Percentiles rank a stretch among this genome's conserved stretches.
Evolutionary conservation across 345 rosid genomes (phyloP).

Genomic region (Toxicodendron radicans): DNA sequence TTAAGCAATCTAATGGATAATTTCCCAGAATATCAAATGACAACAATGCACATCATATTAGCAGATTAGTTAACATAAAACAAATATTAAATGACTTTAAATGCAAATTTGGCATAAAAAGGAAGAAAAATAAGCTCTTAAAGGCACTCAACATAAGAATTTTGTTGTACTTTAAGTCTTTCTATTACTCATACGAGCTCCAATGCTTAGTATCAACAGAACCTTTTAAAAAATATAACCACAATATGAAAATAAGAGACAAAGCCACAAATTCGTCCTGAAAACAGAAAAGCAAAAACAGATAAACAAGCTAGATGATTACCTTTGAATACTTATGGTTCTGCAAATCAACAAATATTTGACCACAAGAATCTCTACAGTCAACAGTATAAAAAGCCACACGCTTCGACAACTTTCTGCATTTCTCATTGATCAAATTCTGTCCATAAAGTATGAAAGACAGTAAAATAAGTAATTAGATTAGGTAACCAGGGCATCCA

Average conservation of each 20-base stretch:
- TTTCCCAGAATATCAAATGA: not conserved
- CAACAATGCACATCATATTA: not conserved
- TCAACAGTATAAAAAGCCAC: conserved; percentile 84
- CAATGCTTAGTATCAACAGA: not conserved
- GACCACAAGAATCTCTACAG: conserved; percentile 82
- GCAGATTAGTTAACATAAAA: not conserved
- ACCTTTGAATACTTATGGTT: conserved; percentile 51
- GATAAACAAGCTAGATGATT: not conserved
- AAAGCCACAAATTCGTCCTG: not conserved
- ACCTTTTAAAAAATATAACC: not conserved
- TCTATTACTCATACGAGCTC: not conserved
- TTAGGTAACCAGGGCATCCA: not conserved
- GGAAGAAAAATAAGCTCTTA: not conserved
- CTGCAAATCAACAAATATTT: conserved; percentile 87
- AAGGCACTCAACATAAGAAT: not conserved
- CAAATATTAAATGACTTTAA: not conserved
- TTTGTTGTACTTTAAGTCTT: not conserved
- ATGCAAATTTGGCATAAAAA: not conserved
- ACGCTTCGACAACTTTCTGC: conserved; percentile 66
- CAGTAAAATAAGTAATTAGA: not conserved
- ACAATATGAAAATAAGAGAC: not conserved
- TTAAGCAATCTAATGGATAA: not conserved
- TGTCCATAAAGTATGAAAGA: conserved; percentile 25
- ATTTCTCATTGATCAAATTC: conserved; percentile 77
- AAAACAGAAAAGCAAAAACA: not conserved